Conservation (phyloP, 179 eudicot species). For the Heliamphora pulchella region DNA sequence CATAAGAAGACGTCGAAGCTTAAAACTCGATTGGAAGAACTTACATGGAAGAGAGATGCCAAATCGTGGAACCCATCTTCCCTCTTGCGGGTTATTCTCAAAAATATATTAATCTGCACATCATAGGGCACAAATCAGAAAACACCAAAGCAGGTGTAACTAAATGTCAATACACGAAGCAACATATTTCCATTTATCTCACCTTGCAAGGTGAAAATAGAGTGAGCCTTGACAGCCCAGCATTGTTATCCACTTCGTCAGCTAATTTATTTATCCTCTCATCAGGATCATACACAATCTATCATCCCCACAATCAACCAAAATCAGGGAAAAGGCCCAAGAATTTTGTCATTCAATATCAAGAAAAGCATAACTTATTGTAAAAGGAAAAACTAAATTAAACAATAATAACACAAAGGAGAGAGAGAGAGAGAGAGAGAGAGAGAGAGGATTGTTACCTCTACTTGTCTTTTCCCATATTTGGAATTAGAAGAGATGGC, state of each 20-base stretch:
- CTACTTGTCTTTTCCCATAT: constrained; percentile 39
- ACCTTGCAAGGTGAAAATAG: constrained; percentile 98
- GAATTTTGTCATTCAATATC: neutral
- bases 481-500: constrained; percentile 35
- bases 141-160: neutral
- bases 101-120: constrained; percentile 78
- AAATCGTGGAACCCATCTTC: constrained; percentile 94
- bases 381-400: neutral
- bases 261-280: constrained; percentile 63
- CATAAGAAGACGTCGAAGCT: neutral
- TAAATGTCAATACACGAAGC: neutral
- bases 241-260: constrained; percentile 60
- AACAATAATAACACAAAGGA: neutral
- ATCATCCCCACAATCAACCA: constrained; percentile 14
- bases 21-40: constrained; percentile 16
- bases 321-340: neutral
- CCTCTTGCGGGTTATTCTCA: constrained; percentile 88
- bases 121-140: constrained; percentile 13
- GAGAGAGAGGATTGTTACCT: constrained; percentile 34
- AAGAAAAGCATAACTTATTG: neutral
- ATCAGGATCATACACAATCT: constrained; percentile 74
- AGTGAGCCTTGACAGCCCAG: constrained; percentile 75
- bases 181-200: neutral
- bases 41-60: constrained; percentile 96
- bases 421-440: neutral